phyloP scores from a whole-genome alignment of 257 asterid genomes.

The Solanum sparsipilum region DNA sequence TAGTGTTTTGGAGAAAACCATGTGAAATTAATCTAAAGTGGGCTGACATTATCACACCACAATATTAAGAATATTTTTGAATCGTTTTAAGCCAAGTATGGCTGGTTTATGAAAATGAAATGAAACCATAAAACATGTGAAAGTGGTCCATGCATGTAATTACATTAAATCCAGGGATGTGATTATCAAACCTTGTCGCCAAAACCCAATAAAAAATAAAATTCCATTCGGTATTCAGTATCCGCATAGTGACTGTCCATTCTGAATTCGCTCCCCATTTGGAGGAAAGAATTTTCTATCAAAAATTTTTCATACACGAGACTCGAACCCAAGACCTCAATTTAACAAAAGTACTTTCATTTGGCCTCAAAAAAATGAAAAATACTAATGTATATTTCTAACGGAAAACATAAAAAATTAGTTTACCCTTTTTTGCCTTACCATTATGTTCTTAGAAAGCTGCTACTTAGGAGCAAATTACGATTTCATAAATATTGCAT shows the following conservation, averaged over 20 bases:
- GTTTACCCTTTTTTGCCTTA: neutral
- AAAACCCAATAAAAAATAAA: neutral
- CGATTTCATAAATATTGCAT: neutral
- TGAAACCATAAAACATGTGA: neutral
- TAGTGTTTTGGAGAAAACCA: too few relatives aligned
- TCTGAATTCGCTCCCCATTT: too few relatives aligned
- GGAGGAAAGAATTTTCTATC: too few relatives aligned
- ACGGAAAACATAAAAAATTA: neutral
- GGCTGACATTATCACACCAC: neutral
- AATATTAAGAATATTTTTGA: neutral
- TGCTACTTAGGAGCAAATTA: neutral
- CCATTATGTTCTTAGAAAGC: neutral
- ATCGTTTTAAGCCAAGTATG: neutral
- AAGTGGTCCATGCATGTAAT: neutral
- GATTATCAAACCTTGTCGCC: neutral
- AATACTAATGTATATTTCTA: neutral
- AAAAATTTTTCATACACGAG: too few relatives aligned
- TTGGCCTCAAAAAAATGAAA: neutral
- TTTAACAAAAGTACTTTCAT: neutral
- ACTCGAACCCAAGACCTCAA: too few relatives aligned
- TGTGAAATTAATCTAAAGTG: neutral
- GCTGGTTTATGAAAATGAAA: neutral
- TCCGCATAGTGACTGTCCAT: too few relatives aligned
- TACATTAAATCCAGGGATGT: neutral
- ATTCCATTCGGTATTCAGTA: too few relatives aligned